These are phyloP conservation scores for Cladophialophora immunda DNA, from an alignment of 2,329 filamentous ascomycete genomes.

Conservation along the genomic window DNA sequence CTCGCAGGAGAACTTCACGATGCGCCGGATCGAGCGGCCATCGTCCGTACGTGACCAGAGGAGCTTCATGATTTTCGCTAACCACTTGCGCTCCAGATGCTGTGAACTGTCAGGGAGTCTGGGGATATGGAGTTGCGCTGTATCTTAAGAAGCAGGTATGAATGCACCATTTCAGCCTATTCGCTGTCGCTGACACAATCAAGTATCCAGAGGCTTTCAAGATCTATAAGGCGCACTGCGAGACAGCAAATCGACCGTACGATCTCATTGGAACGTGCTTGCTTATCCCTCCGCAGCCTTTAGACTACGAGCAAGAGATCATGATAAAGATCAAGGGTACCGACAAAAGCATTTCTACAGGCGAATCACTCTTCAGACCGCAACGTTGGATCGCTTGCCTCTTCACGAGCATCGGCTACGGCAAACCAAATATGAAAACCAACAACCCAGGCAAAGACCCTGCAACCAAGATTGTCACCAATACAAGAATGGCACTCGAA, in stretches of 20 bases:
- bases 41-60: slow-evolving; percentile 55
- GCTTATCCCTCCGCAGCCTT: slow-evolving; percentile 61
- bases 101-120: slow-evolving; percentile 66
- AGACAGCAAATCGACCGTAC: slow-evolving; percentile 35
- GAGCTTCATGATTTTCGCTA: background rate
- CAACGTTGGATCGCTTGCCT: slow-evolving; percentile 67
- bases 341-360: background rate
- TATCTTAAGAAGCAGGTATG: slow-evolving; percentile 55
- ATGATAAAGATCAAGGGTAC: slow-evolving; percentile 14
- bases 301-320: slow-evolving; percentile 40
- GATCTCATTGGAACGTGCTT: slow-evolving; percentile 56
- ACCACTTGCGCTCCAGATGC: slow-evolving; percentile 53
- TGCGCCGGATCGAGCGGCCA: slow-evolving; percentile 58
- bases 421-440: slow-evolving; percentile 48
- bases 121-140: slow-evolving; percentile 67
- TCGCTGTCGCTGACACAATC: background rate
- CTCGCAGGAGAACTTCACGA: slow-evolving; percentile 58
- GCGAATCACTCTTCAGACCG: slow-evolving; percentile 33
- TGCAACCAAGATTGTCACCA: slow-evolving; percentile 55
- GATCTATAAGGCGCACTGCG: slow-evolving; percentile 60
- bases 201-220: slow-evolving; percentile 62
- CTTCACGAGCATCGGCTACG: slow-evolving; percentile 64
- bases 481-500: slow-evolving; percentile 59
- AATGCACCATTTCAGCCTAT: no score
- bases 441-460: slow-evolving; percentile 46